Percentiles rank a stretch among this genome's conserved stretches.
phyloP scores from a whole-genome alignment of 805 yeast genomes.

The Suhomyces tanzawaensis region DNA sequence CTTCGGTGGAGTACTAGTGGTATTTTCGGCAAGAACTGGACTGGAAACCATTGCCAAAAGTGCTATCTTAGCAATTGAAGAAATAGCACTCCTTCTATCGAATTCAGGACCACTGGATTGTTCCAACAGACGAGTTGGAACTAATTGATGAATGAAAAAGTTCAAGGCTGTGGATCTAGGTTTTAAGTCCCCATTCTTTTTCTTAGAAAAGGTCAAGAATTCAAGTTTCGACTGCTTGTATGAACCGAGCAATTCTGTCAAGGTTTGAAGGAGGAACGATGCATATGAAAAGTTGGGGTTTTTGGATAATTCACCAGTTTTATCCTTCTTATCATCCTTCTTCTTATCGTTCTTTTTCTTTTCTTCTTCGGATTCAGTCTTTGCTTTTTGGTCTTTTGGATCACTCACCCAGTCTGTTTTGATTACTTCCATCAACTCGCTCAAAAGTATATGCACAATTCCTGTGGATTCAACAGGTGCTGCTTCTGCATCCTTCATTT shows the following conservation, averaged over 20 bases:
- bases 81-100: slow-evolving; percentile 53
- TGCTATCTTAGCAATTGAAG: slow-evolving; percentile 60
- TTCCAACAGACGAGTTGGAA: slow-evolving; percentile 51
- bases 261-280: slow-evolving; percentile 61
- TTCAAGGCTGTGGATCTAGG: slow-evolving; percentile 79
- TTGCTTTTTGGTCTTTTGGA: slow-evolving; percentile 16
- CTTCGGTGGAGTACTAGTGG: neutral
- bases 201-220: slow-evolving; percentile 73
- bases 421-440: slow-evolving; percentile 56
- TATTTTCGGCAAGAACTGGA: slow-evolving; percentile 41
- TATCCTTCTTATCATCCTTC: slow-evolving; percentile 12
- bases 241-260: slow-evolving; percentile 72
- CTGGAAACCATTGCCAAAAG: slow-evolving; percentile 61
- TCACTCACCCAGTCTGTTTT: slow-evolving; percentile 37
- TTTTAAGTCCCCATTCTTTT: slow-evolving; percentile 44
- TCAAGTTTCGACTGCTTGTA: slow-evolving; percentile 81
- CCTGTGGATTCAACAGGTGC: slow-evolving; percentile 41
- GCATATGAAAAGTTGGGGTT: slow-evolving; percentile 55
- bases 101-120: slow-evolving; percentile 33
- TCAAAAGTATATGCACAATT: slow-evolving; percentile 58
- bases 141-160: slow-evolving; percentile 69
- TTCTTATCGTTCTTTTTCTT: slow-evolving; percentile 16
- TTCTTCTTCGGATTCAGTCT: slow-evolving; percentile 8
- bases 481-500: slow-evolving; percentile 22
- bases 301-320: slow-evolving; percentile 8